Evolutionary conservation across 2,329 filamentous ascomycete genomes (phyloP).

Genomic region (Graphiopsis chlorocephala): DNA sequence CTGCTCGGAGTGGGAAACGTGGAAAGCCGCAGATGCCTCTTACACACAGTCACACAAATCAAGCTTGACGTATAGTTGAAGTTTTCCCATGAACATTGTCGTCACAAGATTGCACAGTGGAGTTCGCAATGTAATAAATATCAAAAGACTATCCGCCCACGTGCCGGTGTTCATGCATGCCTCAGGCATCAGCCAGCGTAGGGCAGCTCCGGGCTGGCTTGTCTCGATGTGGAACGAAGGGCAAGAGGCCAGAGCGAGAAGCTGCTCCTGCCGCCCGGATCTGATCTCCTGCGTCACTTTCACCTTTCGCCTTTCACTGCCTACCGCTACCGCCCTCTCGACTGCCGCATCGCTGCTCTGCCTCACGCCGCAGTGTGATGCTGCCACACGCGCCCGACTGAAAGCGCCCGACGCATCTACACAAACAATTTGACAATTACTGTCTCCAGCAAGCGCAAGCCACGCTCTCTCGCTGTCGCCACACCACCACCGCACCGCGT

Average conservation of each 20-base stretch:
- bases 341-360: neutral
- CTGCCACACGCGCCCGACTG: constrained; percentile 10
- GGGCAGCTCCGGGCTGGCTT: neutral
- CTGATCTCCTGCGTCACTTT: constrained; percentile 6
- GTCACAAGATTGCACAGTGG: neutral
- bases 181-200: neutral
- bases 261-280: neutral
- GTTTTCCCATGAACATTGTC: no score
- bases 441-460: neutral
- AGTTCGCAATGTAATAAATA: neutral
- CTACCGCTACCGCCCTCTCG: neutral
- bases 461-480: neutral
- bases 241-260: neutral
- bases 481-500: neutral
- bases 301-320: neutral
- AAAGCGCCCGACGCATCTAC: constrained; percentile 12
- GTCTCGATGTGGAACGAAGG: neutral
- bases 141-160: neutral
- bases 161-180: neutral
- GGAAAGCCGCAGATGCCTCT: neutral
- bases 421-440: neutral
- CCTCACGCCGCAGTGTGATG: neutral
- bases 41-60: neutral
- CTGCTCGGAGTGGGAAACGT: neutral
- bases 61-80: neutral